Evolutionary conservation across 345 rosid species (phyloP).

Genomic region (Murraya koenigii): DNA sequence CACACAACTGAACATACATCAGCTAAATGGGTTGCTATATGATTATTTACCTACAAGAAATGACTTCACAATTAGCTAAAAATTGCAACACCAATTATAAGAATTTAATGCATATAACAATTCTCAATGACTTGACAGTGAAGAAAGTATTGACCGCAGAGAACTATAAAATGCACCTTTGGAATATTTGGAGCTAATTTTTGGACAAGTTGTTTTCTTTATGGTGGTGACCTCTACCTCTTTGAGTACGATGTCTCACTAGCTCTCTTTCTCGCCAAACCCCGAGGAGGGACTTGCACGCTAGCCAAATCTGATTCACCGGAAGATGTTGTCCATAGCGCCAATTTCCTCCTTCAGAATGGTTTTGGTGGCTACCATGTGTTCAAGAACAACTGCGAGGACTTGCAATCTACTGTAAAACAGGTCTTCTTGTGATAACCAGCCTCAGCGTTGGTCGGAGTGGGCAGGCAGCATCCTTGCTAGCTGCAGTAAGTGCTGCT

Average conservation of each 20-base stretch:
- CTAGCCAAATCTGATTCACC: constrained; percentile 58
- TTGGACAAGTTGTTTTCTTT: constrained; percentile 60
- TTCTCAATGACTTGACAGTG: not conserved
- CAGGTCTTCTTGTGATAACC: constrained; percentile 49
- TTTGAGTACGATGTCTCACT: constrained; percentile 54
- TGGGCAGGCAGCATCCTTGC: constrained; percentile 63
- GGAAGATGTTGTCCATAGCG: constrained; percentile 55
- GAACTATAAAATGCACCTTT: constrained; percentile 41
- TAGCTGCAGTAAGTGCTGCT: constrained; percentile 45
- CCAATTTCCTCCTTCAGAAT: constrained; percentile 47
- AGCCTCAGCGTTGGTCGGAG: constrained; percentile 60
- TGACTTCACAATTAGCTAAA: not conserved
- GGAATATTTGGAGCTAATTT: constrained; percentile 47
- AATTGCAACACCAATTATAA: not conserved
- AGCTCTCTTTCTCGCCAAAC: constrained; percentile 48
- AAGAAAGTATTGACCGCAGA: constrained; percentile 6
- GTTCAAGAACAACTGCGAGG: constrained; percentile 80
- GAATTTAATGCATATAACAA: not conserved
- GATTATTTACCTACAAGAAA: not conserved
- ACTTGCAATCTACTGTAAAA: constrained; percentile 76
- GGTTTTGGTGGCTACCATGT: constrained; percentile 69
- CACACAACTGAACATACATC: not conserved
- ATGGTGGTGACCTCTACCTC: constrained; percentile 52
- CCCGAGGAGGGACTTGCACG: constrained; percentile 82
- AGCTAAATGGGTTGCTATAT: not conserved